phyloP scores from a whole-genome alignment of 768 basidiomycete species.

The Psilocybe cyanescens region DNA sequence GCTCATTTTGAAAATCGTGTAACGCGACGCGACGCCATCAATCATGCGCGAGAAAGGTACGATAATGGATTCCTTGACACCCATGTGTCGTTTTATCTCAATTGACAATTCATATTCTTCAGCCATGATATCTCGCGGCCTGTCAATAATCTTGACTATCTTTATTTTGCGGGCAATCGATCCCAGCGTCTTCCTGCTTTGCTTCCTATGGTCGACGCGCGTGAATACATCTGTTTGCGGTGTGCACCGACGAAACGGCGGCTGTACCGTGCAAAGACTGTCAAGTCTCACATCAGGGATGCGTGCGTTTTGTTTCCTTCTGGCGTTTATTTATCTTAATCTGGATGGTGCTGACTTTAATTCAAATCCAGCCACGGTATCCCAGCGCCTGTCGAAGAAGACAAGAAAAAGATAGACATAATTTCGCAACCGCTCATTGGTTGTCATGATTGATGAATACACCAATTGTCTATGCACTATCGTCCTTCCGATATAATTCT shows the following conservation, averaged over 20 bases:
- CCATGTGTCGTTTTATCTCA: not conserved
- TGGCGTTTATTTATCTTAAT: not conserved
- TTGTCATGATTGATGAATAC: not conserved
- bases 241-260: slow-evolving; percentile 3
- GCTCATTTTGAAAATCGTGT: slow-evolving; percentile 17
- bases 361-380: slow-evolving; percentile 3
- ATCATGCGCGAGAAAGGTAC: slow-evolving; percentile 11
- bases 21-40: slow-evolving; percentile 4
- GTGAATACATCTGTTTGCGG: slow-evolving; percentile 1
- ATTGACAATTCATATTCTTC: not conserved
- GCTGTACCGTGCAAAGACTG: not conserved
- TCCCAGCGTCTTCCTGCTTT: not conserved
- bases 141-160: slow-evolving; percentile 2
- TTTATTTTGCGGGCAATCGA: slow-evolving; percentile 1
- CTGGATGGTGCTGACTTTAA: not conserved
- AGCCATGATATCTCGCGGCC: slow-evolving; percentile 7
- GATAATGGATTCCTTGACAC: not conserved
- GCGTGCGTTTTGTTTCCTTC: not conserved
- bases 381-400: not conserved
- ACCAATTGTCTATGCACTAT: not conserved
- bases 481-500: no score
- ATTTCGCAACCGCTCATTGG: not conserved
- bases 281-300: slow-evolving; percentile 3
- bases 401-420: slow-evolving; percentile 1
- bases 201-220: not conserved